These are phyloP conservation scores for Straminergon stramineum DNA, from an alignment of 225 moss, liverwort and hornwort species.

Conservation along the genomic window DNA sequence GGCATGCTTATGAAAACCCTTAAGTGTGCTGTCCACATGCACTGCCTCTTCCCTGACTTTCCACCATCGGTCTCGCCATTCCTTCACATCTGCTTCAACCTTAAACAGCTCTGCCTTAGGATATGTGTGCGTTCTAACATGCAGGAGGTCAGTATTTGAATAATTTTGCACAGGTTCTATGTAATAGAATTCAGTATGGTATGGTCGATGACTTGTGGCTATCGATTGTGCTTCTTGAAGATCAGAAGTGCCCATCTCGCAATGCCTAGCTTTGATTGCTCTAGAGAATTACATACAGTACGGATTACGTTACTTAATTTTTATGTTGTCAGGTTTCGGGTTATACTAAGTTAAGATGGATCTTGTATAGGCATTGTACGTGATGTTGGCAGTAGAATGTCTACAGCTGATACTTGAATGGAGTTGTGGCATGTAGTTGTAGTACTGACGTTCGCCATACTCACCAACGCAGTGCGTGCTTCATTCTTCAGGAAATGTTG, in stretches of 20 bases:
- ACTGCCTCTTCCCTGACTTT: conserved; percentile 75
- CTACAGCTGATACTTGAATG: background rate
- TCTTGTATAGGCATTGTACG: background rate
- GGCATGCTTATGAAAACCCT: conserved; percentile 25
- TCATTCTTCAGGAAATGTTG: background rate
- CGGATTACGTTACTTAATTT: too few species aligned
- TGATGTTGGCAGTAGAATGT: background rate
- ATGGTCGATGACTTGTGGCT: background rate
- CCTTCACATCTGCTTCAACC: background rate
- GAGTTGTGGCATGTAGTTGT: background rate
- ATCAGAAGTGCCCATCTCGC: background rate
- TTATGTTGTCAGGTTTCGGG: background rate
- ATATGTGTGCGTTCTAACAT: background rate
- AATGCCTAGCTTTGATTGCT: background rate
- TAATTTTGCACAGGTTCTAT: background rate
- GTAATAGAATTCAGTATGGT: background rate
- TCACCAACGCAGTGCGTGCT: background rate
- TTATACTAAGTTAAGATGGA: background rate
- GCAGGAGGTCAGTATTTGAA: background rate
- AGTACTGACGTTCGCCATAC: background rate
- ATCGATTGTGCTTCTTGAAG: background rate
- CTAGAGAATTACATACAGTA: background rate
- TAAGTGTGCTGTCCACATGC: conserved; percentile 47
- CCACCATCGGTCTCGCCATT: background rate
- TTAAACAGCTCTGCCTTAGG: background rate